A percentile compares a stretch with the other conserved stretches of the same genome.
Conservation (phyloP, 106 monocot species). For the Platanthera guangdongensis region DNA sequence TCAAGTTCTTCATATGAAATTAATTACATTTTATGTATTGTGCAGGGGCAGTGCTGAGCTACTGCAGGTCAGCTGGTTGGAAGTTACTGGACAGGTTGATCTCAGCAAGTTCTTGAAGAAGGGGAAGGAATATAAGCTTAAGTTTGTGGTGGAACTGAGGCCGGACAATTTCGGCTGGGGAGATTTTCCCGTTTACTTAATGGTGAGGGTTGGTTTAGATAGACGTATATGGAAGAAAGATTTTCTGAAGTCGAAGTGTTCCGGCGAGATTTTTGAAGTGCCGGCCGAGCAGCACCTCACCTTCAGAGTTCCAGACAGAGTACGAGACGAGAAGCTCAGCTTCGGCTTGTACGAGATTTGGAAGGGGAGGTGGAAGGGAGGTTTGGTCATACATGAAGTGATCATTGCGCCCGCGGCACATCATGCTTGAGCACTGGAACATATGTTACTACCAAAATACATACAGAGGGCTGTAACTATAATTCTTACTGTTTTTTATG, state of each 20-base stretch:
- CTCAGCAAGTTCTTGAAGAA: neutral
- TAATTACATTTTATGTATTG: no score
- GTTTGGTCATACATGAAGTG: conserved; percentile 11
- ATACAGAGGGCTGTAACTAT: no score
- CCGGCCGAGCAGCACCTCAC: neutral
- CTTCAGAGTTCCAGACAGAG: neutral
- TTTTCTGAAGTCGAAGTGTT: neutral
- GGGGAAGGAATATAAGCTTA: neutral
- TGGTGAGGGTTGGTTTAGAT: neutral
- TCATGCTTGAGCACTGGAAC: no score
- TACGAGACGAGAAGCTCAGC: neutral
- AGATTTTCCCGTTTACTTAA: conserved; percentile 9
- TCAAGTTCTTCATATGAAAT: no score
- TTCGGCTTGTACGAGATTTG: conserved; percentile 28
- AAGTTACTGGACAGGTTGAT: conserved; percentile 3
- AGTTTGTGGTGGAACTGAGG: conserved; percentile 9
- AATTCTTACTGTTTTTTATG: no score
- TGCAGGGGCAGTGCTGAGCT: conserved; percentile 11
- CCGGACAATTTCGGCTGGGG: conserved; percentile 18
- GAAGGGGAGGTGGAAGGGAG: conserved; percentile 32
- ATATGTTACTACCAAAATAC: no score
- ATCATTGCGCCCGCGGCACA: neutral
- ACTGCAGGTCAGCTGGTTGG: conserved; percentile 19
- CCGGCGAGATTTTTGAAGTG: neutral
- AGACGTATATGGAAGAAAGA: neutral